phyloP scores from a whole-genome alignment of 2,329 filamentous ascomycete species.

The Rasamsonia emersonii region DNA sequence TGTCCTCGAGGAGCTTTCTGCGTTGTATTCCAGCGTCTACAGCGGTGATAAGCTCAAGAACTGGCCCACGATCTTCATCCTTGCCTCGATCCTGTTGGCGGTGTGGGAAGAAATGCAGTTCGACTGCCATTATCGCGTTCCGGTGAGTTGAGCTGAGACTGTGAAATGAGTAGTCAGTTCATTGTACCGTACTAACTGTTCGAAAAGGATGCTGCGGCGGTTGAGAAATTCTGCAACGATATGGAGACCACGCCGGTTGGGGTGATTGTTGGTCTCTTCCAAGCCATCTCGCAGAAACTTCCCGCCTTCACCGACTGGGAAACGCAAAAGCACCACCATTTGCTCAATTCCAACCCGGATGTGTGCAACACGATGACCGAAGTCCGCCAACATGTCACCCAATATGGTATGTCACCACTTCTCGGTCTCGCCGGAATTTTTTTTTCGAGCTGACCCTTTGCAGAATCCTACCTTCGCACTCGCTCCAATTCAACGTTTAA shows the following conservation, averaged over 20 bases:
- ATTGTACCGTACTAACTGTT: constrained; percentile 8
- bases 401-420: constrained; percentile 65
- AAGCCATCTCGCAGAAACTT: constrained; percentile 94
- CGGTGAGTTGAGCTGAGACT: constrained; percentile 37
- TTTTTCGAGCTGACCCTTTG: constrained; percentile 32
- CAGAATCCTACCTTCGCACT: constrained; percentile 79
- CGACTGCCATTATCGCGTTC: constrained; percentile 91
- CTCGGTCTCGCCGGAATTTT: constrained; percentile 1
- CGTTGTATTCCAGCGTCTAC: constrained; percentile 94
- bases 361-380: constrained; percentile 96
- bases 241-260: constrained; percentile 96
- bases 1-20: constrained; percentile 84
- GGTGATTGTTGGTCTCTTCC: constrained; percentile 93
- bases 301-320: constrained; percentile 93
- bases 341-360: constrained; percentile 82
- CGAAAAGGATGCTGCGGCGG: constrained; percentile 58
- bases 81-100: constrained; percentile 82
- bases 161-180: background rate
- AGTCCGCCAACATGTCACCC: constrained; percentile 82
- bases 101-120: constrained; percentile 99
- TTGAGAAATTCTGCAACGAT: constrained; percentile 90
- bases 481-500: constrained; percentile 77
- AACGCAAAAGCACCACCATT: constrained; percentile 77
- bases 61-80: constrained; percentile 98
- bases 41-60: constrained; percentile 96